Evolutionary conservation across 2,329 filamentous ascomycete species (phyloP).

Genomic region (Cercospora zeina): DNA sequence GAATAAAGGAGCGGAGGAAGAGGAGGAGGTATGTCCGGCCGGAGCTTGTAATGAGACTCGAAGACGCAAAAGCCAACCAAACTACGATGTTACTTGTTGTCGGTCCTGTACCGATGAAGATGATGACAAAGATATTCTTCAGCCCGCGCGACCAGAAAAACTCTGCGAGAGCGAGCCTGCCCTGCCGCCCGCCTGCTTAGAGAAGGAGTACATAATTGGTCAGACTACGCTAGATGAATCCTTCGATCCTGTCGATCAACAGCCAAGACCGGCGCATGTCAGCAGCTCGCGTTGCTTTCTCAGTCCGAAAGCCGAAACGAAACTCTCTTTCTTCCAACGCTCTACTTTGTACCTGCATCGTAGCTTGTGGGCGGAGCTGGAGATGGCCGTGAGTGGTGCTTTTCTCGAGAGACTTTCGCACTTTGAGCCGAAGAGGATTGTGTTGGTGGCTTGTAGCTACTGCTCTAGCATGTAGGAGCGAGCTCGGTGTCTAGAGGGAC

Average conservation of each 20-base stretch:
- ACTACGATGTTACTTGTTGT: no score
- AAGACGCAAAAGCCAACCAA: background rate
- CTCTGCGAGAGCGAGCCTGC: no score
- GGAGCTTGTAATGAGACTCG: background rate
- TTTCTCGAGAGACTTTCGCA: no score
- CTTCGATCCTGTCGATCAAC: background rate
- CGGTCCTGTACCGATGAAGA: no score
- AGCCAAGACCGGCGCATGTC: background rate
- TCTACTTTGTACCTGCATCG: background rate
- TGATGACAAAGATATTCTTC: constrained; percentile 10
- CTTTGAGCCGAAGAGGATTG: background rate
- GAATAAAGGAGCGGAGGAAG: no score
- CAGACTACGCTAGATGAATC: background rate
- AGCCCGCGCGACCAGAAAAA: background rate
- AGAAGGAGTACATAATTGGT: background rate
- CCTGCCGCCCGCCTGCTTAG: no score
- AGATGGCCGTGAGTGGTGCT: background rate
- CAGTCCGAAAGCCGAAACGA: background rate
- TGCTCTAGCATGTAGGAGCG: background rate
- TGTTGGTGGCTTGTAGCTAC: constrained; percentile 11
- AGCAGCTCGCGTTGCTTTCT: background rate
- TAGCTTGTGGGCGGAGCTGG: background rate
- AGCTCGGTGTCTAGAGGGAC: background rate
- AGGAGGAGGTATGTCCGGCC: constrained; percentile 4
- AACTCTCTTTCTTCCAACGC: background rate